Evolutionary conservation across 805 yeast genomes (phyloP).

Genomic region (Candida stauntonica): DNA sequence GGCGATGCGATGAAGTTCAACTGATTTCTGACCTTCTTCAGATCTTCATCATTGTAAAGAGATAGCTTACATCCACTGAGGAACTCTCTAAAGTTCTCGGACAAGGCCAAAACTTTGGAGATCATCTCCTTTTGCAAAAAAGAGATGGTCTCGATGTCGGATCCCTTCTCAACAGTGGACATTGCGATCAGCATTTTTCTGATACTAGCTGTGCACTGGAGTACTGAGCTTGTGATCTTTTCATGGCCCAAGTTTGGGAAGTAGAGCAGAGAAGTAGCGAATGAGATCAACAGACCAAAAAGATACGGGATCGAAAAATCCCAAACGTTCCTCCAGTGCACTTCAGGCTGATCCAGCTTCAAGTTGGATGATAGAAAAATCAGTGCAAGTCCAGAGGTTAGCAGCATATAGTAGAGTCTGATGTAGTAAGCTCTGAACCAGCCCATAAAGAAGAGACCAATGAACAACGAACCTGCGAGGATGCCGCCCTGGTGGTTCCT

Average conservation of each 20-base stretch:
- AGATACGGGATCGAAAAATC: conserved; percentile 42
- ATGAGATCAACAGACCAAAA: conserved; percentile 38
- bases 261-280: conserved; percentile 31
- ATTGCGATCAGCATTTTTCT: conserved; percentile 23
- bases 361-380: conserved; percentile 29
- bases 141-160: conserved; percentile 19
- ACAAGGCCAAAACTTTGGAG: conserved; percentile 29
- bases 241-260: conserved; percentile 41
- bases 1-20: conserved; percentile 38
- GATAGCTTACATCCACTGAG: conserved; percentile 37
- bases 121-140: conserved; percentile 30
- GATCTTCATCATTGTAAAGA: conserved; percentile 28
- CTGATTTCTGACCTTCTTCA: conserved; percentile 37
- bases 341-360: conserved; percentile 25
- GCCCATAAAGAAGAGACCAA: conserved; percentile 34
- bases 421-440: conserved; percentile 40
- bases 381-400: conserved; percentile 34
- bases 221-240: conserved; percentile 27
- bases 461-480: conserved; percentile 36
- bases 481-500: conserved; percentile 43
- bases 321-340: conserved; percentile 35
- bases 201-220: conserved; percentile 23
- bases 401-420: conserved; percentile 35
- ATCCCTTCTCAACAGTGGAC: conserved; percentile 1
- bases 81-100: conserved; percentile 41